phyloP scores from a whole-genome alignment of 2,329 filamentous ascomycete genomes.

The Graphium sp. region DNA sequence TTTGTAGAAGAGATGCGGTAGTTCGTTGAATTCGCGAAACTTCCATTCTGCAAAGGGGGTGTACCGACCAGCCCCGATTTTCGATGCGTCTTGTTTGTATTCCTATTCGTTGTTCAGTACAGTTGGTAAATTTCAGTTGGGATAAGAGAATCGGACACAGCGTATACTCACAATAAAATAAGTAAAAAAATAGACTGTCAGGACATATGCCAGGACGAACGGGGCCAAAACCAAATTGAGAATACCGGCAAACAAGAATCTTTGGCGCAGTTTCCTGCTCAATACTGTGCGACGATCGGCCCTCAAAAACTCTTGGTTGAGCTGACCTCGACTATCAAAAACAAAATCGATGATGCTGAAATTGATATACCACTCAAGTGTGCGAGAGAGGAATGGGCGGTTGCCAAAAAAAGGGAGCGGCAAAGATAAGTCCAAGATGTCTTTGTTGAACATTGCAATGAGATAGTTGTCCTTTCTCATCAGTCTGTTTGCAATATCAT shows the following conservation, averaged over 20 bases:
- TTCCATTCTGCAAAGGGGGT: conserved; percentile 95
- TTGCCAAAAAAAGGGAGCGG: conserved; percentile 69
- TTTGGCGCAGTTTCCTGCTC: conserved; percentile 58
- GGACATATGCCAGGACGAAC: conserved; percentile 70
- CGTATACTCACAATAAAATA: conserved; percentile 63
- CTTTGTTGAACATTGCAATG: conserved; percentile 95
- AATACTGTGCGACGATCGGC: conserved; percentile 64
- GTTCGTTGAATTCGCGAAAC: conserved; percentile 94
- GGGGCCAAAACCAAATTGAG: conserved; percentile 80
- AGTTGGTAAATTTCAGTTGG: neutral
- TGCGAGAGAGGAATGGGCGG: conserved; percentile 73
- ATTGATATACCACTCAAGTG: conserved; percentile 81
- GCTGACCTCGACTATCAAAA: conserved; percentile 77
- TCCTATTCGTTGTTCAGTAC: too few relatives aligned
- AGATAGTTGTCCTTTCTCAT: conserved; percentile 97
- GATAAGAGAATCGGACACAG: neutral
- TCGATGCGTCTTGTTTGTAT: conserved; percentile 84
- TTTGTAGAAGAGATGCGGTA: conserved; percentile 80
- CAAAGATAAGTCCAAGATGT: conserved; percentile 73
- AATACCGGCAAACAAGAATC: conserved; percentile 69
- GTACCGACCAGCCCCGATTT: conserved; percentile 77
- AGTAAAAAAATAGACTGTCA: conserved; percentile 82
- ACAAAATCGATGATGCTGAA: conserved; percentile 86
- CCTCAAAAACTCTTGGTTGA: conserved; percentile 72
- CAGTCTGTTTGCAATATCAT: conserved; percentile 89